These are phyloP conservation scores for Opeltia flavorubescens DNA, from an alignment of 495 filamentous ascomycete genomes.

Conservation along the genomic window DNA sequence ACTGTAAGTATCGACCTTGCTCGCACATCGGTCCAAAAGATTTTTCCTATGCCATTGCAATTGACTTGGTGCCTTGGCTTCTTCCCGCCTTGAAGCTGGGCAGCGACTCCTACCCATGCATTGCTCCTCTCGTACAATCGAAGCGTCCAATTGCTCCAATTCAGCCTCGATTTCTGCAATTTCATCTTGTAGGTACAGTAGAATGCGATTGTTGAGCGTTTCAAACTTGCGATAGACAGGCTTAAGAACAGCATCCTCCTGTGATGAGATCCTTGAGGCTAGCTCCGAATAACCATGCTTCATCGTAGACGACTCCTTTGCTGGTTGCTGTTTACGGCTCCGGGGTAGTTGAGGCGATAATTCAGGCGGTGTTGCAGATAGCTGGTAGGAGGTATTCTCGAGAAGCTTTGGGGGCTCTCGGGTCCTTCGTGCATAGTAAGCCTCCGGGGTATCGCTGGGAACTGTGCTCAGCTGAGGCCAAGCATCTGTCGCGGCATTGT, in stretches of 20 bases:
- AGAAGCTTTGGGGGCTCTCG: not conserved
- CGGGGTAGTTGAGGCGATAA: not conserved
- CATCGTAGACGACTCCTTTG: constrained; percentile 4
- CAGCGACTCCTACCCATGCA: constrained; percentile 29
- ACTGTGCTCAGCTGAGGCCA: constrained; percentile 5
- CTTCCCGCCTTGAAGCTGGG: constrained; percentile 46
- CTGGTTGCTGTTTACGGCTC: not conserved
- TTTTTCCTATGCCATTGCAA: constrained; percentile 59
- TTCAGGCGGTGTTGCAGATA: not conserved
- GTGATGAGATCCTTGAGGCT: constrained; percentile 43
- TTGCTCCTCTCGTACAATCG: constrained; percentile 35
- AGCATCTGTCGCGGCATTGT: constrained; percentile 4
- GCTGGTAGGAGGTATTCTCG: not conserved
- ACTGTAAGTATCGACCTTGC: constrained; percentile 80
- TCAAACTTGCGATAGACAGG: constrained; percentile 82
- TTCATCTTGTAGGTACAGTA: constrained; percentile 80
- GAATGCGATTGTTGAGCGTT: constrained; percentile 66
- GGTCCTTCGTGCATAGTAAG: constrained; percentile 8
- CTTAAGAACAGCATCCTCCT: constrained; percentile 28
- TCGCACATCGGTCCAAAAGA: constrained; percentile 52
- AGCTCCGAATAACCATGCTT: constrained; percentile 52
- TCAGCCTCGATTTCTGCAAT: constrained; percentile 67
- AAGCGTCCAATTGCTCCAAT: constrained; percentile 51
- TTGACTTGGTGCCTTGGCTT: constrained; percentile 52
- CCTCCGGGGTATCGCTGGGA: constrained; percentile 8